phyloP scores from a whole-genome alignment of 768 basidiomycete genomes.

The Termitomyces sp. region DNA sequence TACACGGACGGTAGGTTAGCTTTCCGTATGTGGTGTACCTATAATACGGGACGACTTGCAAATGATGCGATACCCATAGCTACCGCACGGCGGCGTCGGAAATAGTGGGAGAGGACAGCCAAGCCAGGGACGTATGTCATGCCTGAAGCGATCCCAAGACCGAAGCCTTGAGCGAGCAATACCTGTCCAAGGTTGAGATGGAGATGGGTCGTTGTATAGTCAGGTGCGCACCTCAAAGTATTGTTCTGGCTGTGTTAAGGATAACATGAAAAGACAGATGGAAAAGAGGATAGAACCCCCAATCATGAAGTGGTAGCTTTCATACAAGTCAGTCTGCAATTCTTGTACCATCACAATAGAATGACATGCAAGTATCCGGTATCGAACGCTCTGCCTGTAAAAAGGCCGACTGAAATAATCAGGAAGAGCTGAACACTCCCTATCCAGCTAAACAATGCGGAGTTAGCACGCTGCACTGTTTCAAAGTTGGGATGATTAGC shows the following conservation, averaged over 20 bases:
- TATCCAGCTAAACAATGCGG: conserved; percentile 19
- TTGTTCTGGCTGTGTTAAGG: conserved; percentile 20
- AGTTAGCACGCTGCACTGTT: background rate
- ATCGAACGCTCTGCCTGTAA: conserved; percentile 22
- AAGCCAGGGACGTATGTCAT: conserved; percentile 42
- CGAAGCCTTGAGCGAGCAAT: conserved; percentile 44
- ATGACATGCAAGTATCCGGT: conserved; percentile 20
- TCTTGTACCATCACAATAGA: background rate
- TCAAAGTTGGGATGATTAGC: background rate
- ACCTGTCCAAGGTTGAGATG: conserved; percentile 21
- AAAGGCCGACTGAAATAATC: conserved; percentile 18
- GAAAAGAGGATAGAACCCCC: conserved; percentile 22
- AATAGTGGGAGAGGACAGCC: conserved; percentile 45
- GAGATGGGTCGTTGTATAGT: background rate
- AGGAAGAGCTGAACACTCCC: conserved; percentile 22
- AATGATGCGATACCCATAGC: conserved; percentile 47
- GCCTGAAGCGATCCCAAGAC: conserved; percentile 40
- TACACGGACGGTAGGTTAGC: background rate
- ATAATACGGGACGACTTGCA: conserved; percentile 13
- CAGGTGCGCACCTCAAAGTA: conserved; percentile 20
- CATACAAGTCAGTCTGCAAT: background rate
- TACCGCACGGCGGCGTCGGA: conserved; percentile 36
- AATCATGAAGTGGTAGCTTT: conserved; percentile 23
- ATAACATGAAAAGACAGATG: conserved; percentile 27
- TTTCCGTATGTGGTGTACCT: background rate